Evolutionary conservation across 345 rosid species (phyloP), one percentile per base, ranked within the genome.

Genomic region (Trapa incisa): DNA sequence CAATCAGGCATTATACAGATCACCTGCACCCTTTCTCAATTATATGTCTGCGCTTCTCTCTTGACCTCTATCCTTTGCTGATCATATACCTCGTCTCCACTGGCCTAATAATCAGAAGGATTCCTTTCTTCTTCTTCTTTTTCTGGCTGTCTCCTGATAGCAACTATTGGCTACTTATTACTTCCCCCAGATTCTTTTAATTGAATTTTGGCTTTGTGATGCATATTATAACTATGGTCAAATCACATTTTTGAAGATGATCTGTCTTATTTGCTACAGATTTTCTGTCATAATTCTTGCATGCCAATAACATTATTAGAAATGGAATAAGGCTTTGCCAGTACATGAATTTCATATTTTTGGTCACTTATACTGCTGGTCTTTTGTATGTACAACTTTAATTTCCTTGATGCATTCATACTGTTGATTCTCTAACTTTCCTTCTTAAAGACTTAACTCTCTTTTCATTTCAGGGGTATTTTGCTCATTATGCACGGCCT

Each of bases 401-500:
- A 42, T 54, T 17, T 6, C 1, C 29, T 61, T 56, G 42, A 62
- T 61, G 1, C 32, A 4, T 72, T 66, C 38, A 6, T 36, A 15
- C 22, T 65, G 39, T 39, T 65, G 32, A 43, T 60, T 67, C 22
- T 64, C 66, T 15, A 6, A 61, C 14, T 0, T 41, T 68, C 35
- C 10, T 11, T 68, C 61, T 22, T 15, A 32, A 69, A 36, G 14
- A 6, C 39, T 9, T 48, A 15, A 0, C 29, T 22, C 29, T 63
- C 43, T 41, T 41, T 42, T 47, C 22, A 13, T 48, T 82, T 13
- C 86, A 94, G 99, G 84, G 97, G 89, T 36, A 91, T 94, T 71
- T 75, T 94, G 82, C 75, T 91, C 66, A 87, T 94, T 32, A 83
- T 94, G 32, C 99, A 94, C 36, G 99, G 99, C 68, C 80, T 94